phyloP scores from a whole-genome alignment of 306 rosid genomes.

The Erythrophleum fordii region DNA sequence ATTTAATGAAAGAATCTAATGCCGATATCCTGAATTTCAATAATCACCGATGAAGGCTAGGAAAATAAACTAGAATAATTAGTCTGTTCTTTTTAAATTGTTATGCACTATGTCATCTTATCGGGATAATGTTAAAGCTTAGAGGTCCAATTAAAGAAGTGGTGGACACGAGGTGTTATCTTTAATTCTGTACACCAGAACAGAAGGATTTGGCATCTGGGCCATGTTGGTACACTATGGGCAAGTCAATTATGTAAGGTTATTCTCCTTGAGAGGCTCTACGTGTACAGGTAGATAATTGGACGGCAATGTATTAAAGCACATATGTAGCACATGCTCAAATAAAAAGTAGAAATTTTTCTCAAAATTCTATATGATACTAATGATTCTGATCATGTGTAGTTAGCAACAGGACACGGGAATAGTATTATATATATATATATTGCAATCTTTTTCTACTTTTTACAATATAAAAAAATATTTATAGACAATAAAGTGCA shows the following conservation, averaged over 20 bases:
- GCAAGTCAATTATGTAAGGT: constrained; percentile 30
- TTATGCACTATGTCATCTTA: not conserved
- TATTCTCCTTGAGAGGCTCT: constrained; percentile 14
- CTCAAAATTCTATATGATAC: not conserved
- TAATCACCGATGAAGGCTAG: not conserved
- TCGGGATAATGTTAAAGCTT: not conserved
- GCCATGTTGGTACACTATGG: constrained; percentile 12
- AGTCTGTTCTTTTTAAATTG: not conserved
- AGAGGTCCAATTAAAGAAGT: constrained; percentile 4
- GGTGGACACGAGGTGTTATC: not conserved
- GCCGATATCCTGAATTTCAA: not conserved
- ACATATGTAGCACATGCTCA: constrained; percentile 21
- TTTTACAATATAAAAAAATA: not conserved
- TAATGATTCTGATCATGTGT: not conserved
- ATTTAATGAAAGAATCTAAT: constrained; percentile 12
- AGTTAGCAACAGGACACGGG: not conserved
- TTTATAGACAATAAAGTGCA: not conserved
- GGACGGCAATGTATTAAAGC: not conserved
- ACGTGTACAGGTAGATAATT: not conserved
- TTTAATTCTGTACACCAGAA: constrained; percentile 2
- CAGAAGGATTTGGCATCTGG: constrained; percentile 30
- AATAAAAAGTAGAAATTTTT: not conserved
- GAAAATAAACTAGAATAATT: not conserved
- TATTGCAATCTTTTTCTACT: not conserved
- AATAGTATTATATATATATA: not conserved